These are phyloP conservation scores for Fusarium pseudonygamai DNA, from an alignment of 2,329 filamentous ascomycete genomes.

Conservation along the genomic window DNA sequence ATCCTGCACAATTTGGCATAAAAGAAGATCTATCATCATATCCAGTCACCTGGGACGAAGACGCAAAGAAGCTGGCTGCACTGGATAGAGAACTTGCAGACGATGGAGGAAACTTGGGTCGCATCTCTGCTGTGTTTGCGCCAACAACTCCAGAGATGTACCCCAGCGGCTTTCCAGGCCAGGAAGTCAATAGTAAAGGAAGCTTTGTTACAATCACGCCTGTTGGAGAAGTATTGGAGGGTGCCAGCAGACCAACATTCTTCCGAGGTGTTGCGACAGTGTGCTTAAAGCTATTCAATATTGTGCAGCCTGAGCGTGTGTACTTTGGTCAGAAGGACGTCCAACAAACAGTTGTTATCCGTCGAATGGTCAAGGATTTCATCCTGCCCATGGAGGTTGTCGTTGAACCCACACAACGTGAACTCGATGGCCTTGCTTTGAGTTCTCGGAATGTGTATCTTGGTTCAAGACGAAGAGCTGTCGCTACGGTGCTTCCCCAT, in stretches of 20 bases:
- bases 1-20: conserved; percentile 94
- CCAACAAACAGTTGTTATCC: conserved; percentile 93
- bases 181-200: conserved; percentile 78
- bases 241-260: conserved; percentile 87
- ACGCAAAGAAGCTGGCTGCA: conserved; percentile 71
- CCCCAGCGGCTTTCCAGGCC: conserved; percentile 78
- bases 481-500: conserved; percentile 76
- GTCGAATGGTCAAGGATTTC: conserved; percentile 87
- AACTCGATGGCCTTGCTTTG: conserved; percentile 84
- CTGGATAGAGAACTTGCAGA: conserved; percentile 79
- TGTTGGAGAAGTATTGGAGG: conserved; percentile 82
- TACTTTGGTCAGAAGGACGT: conserved; percentile 99
- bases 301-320: conserved; percentile 70
- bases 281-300: conserved; percentile 78
- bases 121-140: conserved; percentile 85
- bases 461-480: conserved; percentile 74
- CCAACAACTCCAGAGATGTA: conserved; percentile 89
- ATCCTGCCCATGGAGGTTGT: conserved; percentile 79
- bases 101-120: conserved; percentile 68
- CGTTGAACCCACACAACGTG: conserved; percentile 78
- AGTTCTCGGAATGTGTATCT: conserved; percentile 96
- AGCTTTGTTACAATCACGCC: conserved; percentile 94
- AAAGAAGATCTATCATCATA: conserved; percentile 90
- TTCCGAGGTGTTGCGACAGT: conserved; percentile 97
- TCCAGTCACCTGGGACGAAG: conserved; percentile 86